Percentiles rank a stretch among this genome's conserved stretches.
Evolutionary conservation across 495 filamentous ascomycete species (phyloP).

Genomic region (Penicillium dipodomyicola): DNA sequence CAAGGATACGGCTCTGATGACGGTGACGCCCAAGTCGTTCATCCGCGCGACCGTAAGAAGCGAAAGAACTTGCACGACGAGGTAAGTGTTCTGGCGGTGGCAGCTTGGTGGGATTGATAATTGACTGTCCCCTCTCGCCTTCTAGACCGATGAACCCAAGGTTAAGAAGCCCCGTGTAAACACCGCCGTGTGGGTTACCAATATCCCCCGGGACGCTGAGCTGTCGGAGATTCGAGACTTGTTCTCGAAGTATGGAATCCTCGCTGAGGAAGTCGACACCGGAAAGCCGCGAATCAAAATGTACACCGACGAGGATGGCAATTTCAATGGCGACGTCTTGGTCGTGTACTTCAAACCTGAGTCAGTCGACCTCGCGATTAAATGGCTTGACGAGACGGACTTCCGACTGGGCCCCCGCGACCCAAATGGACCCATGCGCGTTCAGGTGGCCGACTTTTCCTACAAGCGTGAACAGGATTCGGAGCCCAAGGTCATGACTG

Average conservation of each 20-base stretch:
- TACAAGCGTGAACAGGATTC: slow-evolving; percentile 73
- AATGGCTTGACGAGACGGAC: slow-evolving; percentile 86
- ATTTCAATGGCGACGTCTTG: slow-evolving; percentile 89
- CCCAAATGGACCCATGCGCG: slow-evolving; percentile 65
- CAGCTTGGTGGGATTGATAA: neutral
- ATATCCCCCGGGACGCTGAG: slow-evolving; percentile 72
- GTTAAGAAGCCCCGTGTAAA: slow-evolving; percentile 69
- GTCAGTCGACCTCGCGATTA: slow-evolving; percentile 82
- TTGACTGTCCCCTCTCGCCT: slow-evolving; percentile 1
- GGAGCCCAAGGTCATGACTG: slow-evolving; percentile 52
- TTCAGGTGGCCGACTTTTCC: slow-evolving; percentile 79
- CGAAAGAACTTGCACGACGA: slow-evolving; percentile 57
- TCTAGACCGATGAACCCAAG: slow-evolving; percentile 48
- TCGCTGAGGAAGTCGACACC: slow-evolving; percentile 88
- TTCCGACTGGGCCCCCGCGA: slow-evolving; percentile 64
- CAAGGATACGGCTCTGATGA: slow-evolving; percentile 75
- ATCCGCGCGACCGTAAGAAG: slow-evolving; percentile 69
- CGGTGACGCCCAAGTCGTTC: slow-evolving; percentile 57
- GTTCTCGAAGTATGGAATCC: slow-evolving; percentile 88
- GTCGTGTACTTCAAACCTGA: slow-evolving; percentile 93
- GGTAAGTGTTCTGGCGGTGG: slow-evolving; percentile 47
- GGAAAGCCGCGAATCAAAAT: slow-evolving; percentile 87
- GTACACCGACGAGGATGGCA: slow-evolving; percentile 77
- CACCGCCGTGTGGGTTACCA: slow-evolving; percentile 86
- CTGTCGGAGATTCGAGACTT: slow-evolving; percentile 75